These are phyloP conservation scores for Malus hybrid DNA, from an alignment of 331 rosid genomes.

Conservation along the genomic window DNA sequence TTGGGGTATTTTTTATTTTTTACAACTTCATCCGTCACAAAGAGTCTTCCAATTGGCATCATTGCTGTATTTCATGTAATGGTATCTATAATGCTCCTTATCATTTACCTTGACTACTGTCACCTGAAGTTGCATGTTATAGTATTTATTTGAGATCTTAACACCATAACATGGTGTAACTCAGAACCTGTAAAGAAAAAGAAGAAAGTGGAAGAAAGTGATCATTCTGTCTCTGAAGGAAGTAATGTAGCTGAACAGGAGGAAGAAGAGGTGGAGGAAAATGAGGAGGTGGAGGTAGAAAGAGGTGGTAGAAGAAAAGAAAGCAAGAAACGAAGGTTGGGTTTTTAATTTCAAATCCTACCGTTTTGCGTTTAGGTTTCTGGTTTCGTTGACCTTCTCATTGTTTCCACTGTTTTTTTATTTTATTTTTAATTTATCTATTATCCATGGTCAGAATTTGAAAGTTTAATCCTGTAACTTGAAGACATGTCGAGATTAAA, in stretches of 20 bases:
- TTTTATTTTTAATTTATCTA: neutral
- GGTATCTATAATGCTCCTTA: neutral
- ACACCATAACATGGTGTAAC: slow-evolving; percentile 10
- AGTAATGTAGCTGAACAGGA: slow-evolving; percentile 12
- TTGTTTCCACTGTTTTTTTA: neutral
- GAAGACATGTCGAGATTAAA: neutral
- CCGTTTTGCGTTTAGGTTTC: neutral
- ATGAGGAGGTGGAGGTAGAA: neutral
- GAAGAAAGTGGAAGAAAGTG: slow-evolving; percentile 20
- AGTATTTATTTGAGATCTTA: slow-evolving; percentile 7
- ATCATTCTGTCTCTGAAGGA: slow-evolving; percentile 20
- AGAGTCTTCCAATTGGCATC: neutral
- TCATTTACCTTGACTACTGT: slow-evolving; percentile 5
- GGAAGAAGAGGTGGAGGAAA: neutral
- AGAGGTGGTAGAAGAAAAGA: neutral
- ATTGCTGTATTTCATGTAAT: neutral
- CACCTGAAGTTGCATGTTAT: neutral
- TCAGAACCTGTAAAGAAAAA: slow-evolving; percentile 23
- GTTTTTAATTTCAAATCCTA: neutral
- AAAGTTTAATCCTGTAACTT: neutral
- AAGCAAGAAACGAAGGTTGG: slow-evolving; percentile 23
- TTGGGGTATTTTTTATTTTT: neutral
- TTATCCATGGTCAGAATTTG: neutral
- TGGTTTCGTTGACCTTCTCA: neutral
- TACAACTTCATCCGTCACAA: slow-evolving; percentile 4